Evolutionary conservation across 306 rosid species (phyloP).

Genomic region (Vachellia collinsii): DNA sequence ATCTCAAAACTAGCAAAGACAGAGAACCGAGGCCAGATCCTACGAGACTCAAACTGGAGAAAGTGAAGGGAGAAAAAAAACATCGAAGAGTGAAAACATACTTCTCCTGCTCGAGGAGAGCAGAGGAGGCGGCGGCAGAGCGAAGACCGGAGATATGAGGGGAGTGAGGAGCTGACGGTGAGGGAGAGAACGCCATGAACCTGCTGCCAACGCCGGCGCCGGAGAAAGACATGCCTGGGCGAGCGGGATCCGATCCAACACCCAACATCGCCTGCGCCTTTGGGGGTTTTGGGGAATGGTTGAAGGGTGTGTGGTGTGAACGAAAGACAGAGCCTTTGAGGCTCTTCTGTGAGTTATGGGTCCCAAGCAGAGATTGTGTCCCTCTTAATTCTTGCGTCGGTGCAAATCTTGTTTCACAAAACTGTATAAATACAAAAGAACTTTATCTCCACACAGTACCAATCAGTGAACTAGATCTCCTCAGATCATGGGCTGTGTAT

Average conservation of each 20-base stretch:
- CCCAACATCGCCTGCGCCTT: neutral
- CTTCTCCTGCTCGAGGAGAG: constrained; percentile 81
- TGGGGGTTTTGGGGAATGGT: neutral
- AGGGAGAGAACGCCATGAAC: constrained; percentile 91
- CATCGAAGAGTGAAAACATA: constrained; percentile 37
- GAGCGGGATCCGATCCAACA: neutral
- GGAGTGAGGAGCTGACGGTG: constrained; percentile 60
- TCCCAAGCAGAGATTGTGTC: neutral
- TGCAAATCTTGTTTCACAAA: neutral
- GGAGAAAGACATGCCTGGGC: constrained; percentile 56
- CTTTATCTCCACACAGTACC: neutral
- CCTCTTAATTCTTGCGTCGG: neutral
- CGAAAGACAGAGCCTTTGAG: constrained; percentile 2
- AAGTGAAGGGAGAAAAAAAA: neutral
- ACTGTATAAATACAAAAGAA: neutral
- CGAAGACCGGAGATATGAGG: constrained; percentile 77
- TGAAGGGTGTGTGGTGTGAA: neutral
- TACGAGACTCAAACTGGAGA: neutral
- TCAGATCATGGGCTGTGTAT: neutral
- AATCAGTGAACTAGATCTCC: too few relatives aligned
- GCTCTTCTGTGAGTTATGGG: neutral
- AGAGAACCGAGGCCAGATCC: neutral
- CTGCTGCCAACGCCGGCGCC: constrained; percentile 44
- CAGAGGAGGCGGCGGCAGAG: constrained; percentile 71
- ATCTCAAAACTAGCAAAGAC: neutral